phyloP scores from a whole-genome alignment of 108 stramenopile species.

The Chaetoceros tenuissimus region DNA sequence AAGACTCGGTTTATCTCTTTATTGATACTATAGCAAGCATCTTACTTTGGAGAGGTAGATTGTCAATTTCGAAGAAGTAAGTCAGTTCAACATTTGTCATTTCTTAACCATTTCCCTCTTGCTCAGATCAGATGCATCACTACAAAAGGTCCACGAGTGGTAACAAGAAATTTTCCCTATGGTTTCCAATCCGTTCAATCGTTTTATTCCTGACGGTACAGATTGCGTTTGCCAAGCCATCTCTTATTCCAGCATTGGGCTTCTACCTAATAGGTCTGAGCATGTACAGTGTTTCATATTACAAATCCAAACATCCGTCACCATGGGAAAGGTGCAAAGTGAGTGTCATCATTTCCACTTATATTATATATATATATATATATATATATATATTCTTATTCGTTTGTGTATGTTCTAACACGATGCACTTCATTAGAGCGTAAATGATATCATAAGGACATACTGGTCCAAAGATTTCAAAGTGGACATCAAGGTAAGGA shows the following conservation, averaged over 20 bases:
- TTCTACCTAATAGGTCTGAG: constrained; percentile 21
- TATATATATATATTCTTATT: too few species aligned
- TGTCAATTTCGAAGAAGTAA: not conserved
- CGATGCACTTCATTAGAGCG: too few species aligned
- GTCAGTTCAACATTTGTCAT: not conserved
- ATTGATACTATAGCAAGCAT: constrained; percentile 26
- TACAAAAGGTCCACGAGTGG: too few species aligned
- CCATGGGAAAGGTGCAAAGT: constrained; percentile 38
- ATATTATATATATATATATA: too few species aligned
- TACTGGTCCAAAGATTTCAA: too few species aligned
- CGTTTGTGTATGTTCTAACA: too few species aligned
- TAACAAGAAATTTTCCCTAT: constrained; percentile 13
- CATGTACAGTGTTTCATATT: constrained; percentile 22
- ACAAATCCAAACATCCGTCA: constrained; percentile 20
- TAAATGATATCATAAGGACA: too few species aligned
- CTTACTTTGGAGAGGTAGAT: constrained; percentile 37
- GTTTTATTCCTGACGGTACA: constrained; percentile 14
- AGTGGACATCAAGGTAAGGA: too few species aligned
- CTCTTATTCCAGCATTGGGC: constrained; percentile 14
- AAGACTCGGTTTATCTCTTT: constrained; percentile 15
- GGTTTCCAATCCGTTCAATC: constrained; percentile 39
- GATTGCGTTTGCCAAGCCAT: constrained; percentile 18
- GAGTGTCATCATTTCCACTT: not conserved
- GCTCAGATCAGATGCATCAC: too few species aligned
- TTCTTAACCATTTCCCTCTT: too few species aligned